phyloP scores from a whole-genome alignment of 2,329 filamentous ascomycete genomes.

The Colletotrichum gigasporum region DNA sequence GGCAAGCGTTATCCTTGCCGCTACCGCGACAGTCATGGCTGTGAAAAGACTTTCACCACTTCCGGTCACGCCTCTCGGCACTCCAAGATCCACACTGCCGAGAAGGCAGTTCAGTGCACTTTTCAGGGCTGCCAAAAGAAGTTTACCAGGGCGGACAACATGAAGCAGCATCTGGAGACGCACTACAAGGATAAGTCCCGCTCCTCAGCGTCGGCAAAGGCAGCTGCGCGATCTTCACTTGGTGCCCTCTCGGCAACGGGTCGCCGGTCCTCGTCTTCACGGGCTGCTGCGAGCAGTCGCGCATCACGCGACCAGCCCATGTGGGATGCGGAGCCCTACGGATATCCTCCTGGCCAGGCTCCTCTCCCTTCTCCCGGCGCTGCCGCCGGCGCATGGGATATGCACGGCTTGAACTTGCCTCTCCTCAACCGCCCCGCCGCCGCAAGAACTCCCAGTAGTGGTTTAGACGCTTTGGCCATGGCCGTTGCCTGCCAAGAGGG shows the following conservation, averaged over 20 bases:
- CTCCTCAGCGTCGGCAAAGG: constrained; percentile 41
- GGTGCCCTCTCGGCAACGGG: constrained; percentile 37
- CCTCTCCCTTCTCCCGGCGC: constrained; percentile 47
- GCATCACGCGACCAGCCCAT: constrained; percentile 43
- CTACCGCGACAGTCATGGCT: constrained; percentile 75
- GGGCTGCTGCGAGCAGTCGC: constrained; percentile 40
- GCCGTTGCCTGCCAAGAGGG: constrained; percentile 63
- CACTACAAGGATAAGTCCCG: constrained; percentile 73
- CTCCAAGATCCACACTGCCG: constrained; percentile 84
- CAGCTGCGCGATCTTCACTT: constrained; percentile 39
- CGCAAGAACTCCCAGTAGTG: constrained; percentile 57
- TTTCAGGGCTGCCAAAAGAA: constrained; percentile 79
- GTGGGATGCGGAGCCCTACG: constrained; percentile 53
- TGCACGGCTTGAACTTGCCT: constrained; percentile 55
- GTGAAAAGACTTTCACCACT: constrained; percentile 84
- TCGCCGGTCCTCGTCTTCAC: constrained; percentile 43
- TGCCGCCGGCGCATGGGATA: constrained; percentile 53
- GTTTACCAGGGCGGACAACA: constrained; percentile 85
- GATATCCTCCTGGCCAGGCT: constrained; percentile 37
- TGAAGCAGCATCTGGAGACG: constrained; percentile 85
- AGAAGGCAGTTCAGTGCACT: constrained; percentile 77
- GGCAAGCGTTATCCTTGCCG: constrained; percentile 80
- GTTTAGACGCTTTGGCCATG: constrained; percentile 64
- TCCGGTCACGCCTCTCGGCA: constrained; percentile 87
- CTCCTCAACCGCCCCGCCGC: constrained; percentile 55